Evolutionary conservation across 192 early-diverging fungal genomes (phyloP).

Genomic region (Endogone sp.): DNA sequence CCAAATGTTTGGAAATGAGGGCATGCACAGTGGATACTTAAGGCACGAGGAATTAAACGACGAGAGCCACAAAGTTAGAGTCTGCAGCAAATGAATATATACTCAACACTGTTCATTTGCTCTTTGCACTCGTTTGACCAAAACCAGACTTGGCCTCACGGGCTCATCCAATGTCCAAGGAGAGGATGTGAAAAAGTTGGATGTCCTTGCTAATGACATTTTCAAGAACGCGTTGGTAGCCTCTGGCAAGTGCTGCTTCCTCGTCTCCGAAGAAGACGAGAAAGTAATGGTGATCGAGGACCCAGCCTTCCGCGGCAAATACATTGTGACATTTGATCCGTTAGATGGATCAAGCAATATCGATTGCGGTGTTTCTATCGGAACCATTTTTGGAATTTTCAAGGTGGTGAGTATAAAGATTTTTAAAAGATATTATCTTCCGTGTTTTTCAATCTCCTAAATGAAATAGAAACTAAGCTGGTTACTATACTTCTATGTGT

Average conservation of each 20-base stretch:
- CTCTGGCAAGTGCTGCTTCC: slow-evolving; percentile 85
- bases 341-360: slow-evolving; percentile 98
- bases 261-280: slow-evolving; percentile 98
- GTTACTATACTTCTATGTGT: no score
- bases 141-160: slow-evolving; percentile 75
- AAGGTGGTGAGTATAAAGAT: slow-evolving; percentile 62
- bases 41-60: no score
- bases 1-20: background rate
- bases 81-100: background rate
- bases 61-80: background rate
- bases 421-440: background rate
- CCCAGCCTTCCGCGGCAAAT: slow-evolving; percentile 70
- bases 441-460: background rate
- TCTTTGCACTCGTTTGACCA: background rate
- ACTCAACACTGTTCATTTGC: background rate
- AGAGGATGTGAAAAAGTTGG: slow-evolving; percentile 96
- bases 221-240: slow-evolving; percentile 91
- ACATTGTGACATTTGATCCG: slow-evolving; percentile 97
- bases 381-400: slow-evolving; percentile 99
- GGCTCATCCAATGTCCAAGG: slow-evolving; percentile 86
- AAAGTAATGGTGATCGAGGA: slow-evolving; percentile 86
- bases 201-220: slow-evolving; percentile 97
- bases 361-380: slow-evolving; percentile 97
- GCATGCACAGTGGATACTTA: no score
- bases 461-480: no score